Percentiles rank a stretch among this genome's conserved stretches.
phyloP scores from a whole-genome alignment of 2,329 filamentous ascomycete species.

The Penicillium thymicola region DNA sequence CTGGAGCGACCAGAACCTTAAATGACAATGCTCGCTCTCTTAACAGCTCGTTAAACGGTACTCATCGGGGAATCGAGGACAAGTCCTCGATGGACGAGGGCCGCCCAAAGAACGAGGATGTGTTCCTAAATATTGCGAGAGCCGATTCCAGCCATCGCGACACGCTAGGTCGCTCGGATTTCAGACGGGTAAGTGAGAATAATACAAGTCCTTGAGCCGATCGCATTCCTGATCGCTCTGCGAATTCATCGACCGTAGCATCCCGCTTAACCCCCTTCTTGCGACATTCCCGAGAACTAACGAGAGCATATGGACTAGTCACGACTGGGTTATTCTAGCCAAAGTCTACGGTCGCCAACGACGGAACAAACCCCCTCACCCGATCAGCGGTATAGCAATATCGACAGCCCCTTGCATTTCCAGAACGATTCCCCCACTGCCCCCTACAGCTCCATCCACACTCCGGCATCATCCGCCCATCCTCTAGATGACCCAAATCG shows the following conservation, averaged over 20 bases:
- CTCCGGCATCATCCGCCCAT: slow-evolving; percentile 36
- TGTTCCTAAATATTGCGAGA: slow-evolving; percentile 48
- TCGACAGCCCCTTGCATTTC: slow-evolving; percentile 35
- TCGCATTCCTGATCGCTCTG: slow-evolving; percentile 8
- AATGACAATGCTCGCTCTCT: slow-evolving; percentile 26
- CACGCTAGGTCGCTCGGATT: slow-evolving; percentile 38
- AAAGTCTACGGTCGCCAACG: slow-evolving; percentile 34
- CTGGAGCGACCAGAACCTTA: slow-evolving; percentile 25
- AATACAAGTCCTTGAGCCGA: background rate
- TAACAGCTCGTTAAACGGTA: slow-evolving; percentile 16
- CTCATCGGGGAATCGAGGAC: slow-evolving; percentile 27
- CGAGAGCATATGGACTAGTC: slow-evolving; percentile 28
- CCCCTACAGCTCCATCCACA: slow-evolving; percentile 26
- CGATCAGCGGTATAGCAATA: slow-evolving; percentile 34
- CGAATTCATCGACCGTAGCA: background rate
- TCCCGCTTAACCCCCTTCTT: background rate
- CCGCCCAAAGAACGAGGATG: slow-evolving; percentile 42
- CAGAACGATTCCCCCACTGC: slow-evolving; percentile 33
- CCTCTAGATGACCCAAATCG: slow-evolving; percentile 39
- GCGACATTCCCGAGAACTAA: slow-evolving; percentile 15
- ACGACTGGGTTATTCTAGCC: slow-evolving; percentile 37
- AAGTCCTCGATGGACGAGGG: slow-evolving; percentile 37
- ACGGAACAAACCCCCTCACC: slow-evolving; percentile 38
- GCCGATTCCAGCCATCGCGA: slow-evolving; percentile 39
- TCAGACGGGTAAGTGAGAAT: slow-evolving; percentile 37